Percentiles rank a stretch among this genome's conserved stretches.
Evolutionary conservation across 1,284 basidiomycete genomes (phyloP).

Genomic region (Pseudozyma hubeiensis): DNA sequence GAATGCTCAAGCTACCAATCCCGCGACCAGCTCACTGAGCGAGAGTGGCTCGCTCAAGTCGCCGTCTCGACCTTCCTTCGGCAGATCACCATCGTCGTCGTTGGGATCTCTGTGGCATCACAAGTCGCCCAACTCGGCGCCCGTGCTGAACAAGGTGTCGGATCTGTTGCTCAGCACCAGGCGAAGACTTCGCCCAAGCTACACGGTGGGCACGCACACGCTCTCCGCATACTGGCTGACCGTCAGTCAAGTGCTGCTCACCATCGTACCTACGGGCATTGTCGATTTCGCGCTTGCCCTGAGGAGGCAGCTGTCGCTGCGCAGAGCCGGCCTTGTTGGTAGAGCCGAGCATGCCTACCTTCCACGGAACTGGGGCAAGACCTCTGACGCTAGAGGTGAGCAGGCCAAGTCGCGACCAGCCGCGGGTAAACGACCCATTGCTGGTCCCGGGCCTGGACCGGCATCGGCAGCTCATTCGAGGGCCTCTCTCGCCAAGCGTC

Average conservation of each 20-base stretch:
- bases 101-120: constrained; percentile 46
- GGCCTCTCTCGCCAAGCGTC: constrained; percentile 33
- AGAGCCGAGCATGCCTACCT: constrained; percentile 48
- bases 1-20: constrained; percentile 1
- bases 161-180: constrained; percentile 49
- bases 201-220: constrained; percentile 42
- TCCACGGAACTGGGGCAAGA: constrained; percentile 38
- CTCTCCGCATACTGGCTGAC: constrained; percentile 45
- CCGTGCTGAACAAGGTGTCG: constrained; percentile 45
- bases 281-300: constrained; percentile 41
- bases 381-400: neutral
- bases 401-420: constrained; percentile 10
- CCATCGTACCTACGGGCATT: constrained; percentile 40
- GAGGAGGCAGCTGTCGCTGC: constrained; percentile 42
- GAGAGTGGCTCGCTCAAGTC: constrained; percentile 18
- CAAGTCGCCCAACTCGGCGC: constrained; percentile 45
- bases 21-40: constrained; percentile 10
- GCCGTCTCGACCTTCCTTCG: constrained; percentile 32
- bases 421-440: constrained; percentile 9
- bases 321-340: constrained; percentile 41
- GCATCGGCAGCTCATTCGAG: constrained; percentile 50
- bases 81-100: constrained; percentile 48
- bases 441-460: constrained; percentile 53
- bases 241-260: constrained; percentile 39
- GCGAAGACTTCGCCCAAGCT: constrained; percentile 40